Conservation (phyloP, 345 rosid genomes). For the Hibiscus mutabilis region DNA sequence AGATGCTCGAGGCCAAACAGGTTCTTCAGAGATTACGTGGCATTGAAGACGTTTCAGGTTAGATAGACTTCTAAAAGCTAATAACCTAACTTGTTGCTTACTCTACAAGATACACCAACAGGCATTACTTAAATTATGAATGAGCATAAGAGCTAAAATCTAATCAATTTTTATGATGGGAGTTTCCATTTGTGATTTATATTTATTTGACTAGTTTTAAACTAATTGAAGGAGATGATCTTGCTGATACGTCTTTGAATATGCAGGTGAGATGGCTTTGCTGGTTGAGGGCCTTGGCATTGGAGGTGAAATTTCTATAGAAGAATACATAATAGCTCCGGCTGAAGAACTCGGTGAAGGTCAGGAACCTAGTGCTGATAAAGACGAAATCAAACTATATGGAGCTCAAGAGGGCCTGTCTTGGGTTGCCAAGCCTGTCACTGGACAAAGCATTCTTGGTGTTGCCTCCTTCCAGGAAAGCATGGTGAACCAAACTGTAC, state of each 20-base stretch:
- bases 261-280: conserved; percentile 91
- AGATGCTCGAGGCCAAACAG: conserved; percentile 67
- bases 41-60: conserved; percentile 85
- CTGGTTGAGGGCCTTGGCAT: conserved; percentile 89
- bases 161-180: not conserved
- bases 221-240: not conserved
- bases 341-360: conserved; percentile 55
- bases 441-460: conserved; percentile 62
- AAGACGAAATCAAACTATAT: conserved; percentile 56
- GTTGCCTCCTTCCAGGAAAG: conserved; percentile 83
- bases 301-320: conserved; percentile 78
- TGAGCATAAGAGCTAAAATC: no score
- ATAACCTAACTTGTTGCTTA: not conserved
- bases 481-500: conserved; percentile 51
- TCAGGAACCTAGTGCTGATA: conserved; percentile 42
- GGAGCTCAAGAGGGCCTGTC: conserved; percentile 81
- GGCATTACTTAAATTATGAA: no score
- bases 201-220: no score
- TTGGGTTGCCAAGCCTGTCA: conserved; percentile 79
- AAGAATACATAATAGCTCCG: conserved; percentile 77
- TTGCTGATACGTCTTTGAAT: conserved; percentile 18
- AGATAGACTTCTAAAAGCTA: not conserved
- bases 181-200: not conserved
- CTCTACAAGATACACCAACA: not conserved
- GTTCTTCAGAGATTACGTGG: conserved; percentile 89